Base-by-base conservation (phyloP, 2,329 filamentous ascomycete genomes). In the Drechslerella stenobrocha region DNA sequence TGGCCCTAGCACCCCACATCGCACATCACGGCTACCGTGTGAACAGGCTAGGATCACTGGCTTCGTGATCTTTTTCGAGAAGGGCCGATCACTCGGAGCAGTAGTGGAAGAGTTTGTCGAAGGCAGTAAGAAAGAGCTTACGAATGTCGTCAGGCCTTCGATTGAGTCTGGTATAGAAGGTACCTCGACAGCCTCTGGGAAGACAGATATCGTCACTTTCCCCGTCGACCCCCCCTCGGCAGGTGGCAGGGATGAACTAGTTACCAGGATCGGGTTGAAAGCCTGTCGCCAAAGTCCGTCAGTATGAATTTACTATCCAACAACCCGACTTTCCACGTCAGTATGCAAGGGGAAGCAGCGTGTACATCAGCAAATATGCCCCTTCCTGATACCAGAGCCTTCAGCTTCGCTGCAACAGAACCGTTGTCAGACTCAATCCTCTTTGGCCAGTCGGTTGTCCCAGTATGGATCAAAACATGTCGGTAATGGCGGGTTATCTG, bases 1-100 rank as follows among this genome's bases (percentile, higher is more conserved):
- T 0, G 90, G 90, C 0, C 89, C 91, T 70, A 92, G 80, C 20
- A 89, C 77, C 0, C 93, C 92, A 74, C 93, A 98, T 52, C 93
- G 82, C 73, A 81, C 79, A 74, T 98, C 93, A 8, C 93, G 81
- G 1, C 85, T 85, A 11, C 87, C 87, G 73, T 98, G 93, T 0
- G 90, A 90, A 74, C 93, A 98, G 42, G 96, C 87, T 18, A 97
- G 78, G 26, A 98, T 83, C n/a, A 89, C 55, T 8, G 70, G 63
- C 22, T 71, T 67, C 2, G 53, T 34, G 23, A 72, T 70, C 37
- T 40, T 59, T 3, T 28, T 60, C 5, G 20, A 3, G 6, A 60
- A 50, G 6, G 15, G 13, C 0, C 22, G 20, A 2, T 30, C 35
- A 15, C 24, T 22, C 9, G 15, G 23, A 9, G 56, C 2, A 13